Percentiles rank a stretch among this genome's conserved stretches.
These are phyloP conservation scores for Fusarium zealandicum DNA, from an alignment of 2,329 filamentous ascomycete species.

Conservation along the genomic window DNA sequence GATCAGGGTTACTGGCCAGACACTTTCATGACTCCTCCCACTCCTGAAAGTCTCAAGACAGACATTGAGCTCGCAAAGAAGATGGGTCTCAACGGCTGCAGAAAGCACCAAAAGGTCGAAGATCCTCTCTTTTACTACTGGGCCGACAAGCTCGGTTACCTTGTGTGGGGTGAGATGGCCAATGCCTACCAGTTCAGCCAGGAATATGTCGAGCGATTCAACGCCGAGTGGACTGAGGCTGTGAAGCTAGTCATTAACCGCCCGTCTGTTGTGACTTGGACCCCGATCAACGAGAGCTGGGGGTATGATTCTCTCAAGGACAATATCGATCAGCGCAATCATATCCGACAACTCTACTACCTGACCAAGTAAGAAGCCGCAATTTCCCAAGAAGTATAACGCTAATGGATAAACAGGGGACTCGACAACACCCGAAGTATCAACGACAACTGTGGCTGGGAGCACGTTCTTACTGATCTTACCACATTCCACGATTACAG, in stretches of 20 bases:
- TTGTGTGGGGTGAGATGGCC: constrained; percentile 71
- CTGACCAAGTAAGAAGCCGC: constrained; percentile 61
- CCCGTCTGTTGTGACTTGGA: constrained; percentile 70
- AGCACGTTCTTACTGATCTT: constrained; percentile 69
- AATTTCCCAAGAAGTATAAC: constrained; percentile 31
- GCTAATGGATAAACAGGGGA: constrained; percentile 42
- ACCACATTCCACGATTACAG: constrained; percentile 74
- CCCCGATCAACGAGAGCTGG: constrained; percentile 70
- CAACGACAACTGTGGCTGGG: constrained; percentile 77
- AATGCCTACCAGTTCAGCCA: constrained; percentile 69
- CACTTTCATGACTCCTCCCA: constrained; percentile 66
- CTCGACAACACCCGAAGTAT: constrained; percentile 69
- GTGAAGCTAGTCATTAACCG: constrained; percentile 71
- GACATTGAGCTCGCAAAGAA: constrained; percentile 65
- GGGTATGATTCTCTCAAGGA: constrained; percentile 66
- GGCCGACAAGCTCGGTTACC: constrained; percentile 66
- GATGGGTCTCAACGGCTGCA: constrained; percentile 70
- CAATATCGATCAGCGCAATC: constrained; percentile 65
- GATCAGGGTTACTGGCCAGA: constrained; percentile 71
- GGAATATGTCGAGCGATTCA: constrained; percentile 66
- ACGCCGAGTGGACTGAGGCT: constrained; percentile 69
- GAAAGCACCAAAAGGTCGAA: constrained; percentile 71
- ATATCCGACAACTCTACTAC: constrained; percentile 69
- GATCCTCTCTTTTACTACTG: constrained; percentile 67
- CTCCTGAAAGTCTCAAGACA: constrained; percentile 51